Evolutionary conservation across 306 rosid genomes (phyloP).

Genomic region (Astragalus glycyphyllos): DNA sequence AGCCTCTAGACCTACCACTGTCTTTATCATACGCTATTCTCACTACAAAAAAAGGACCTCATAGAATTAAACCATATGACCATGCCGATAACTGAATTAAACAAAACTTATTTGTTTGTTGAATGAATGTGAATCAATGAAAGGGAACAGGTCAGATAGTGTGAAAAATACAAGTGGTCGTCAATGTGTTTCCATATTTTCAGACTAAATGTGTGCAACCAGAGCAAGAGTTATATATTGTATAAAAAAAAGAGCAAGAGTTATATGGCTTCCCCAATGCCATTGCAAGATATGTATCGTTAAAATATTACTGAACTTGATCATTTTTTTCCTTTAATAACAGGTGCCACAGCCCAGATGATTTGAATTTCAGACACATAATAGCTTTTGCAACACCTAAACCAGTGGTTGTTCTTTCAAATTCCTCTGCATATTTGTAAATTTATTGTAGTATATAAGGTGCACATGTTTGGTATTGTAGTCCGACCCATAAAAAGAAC

Average conservation of each 20-base stretch:
- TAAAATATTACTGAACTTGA: slow-evolving; percentile 1
- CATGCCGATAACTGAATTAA: slow-evolving; percentile 22
- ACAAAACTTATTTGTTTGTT: background rate
- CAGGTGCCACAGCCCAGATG: background rate
- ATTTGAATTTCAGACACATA: background rate
- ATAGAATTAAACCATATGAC: slow-evolving; percentile 21
- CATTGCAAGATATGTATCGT: background rate
- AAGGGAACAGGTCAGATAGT: slow-evolving; percentile 17
- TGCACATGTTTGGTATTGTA: too few species aligned
- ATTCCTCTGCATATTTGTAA: too few species aligned
- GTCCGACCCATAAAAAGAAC: too few species aligned
- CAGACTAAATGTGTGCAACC: background rate
- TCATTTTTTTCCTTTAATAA: background rate
- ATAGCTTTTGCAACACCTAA: too few species aligned
- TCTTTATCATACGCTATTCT: slow-evolving; percentile 81
- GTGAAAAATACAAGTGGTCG: background rate
- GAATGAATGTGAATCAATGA: background rate
- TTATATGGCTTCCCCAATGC: background rate
- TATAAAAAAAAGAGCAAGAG: slow-evolving; percentile 24
- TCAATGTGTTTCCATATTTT: background rate
- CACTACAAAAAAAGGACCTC: slow-evolving; percentile 48
- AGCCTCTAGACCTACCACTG: slow-evolving; percentile 89
- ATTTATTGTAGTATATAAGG: too few species aligned
- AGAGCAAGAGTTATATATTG: slow-evolving; percentile 5
- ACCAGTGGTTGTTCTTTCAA: too few species aligned